Evolutionary conservation across 2,329 filamentous ascomycete genomes (phyloP), one percentile per base, ranked within the genome.

Genomic region (Cadophora gregata): DNA sequence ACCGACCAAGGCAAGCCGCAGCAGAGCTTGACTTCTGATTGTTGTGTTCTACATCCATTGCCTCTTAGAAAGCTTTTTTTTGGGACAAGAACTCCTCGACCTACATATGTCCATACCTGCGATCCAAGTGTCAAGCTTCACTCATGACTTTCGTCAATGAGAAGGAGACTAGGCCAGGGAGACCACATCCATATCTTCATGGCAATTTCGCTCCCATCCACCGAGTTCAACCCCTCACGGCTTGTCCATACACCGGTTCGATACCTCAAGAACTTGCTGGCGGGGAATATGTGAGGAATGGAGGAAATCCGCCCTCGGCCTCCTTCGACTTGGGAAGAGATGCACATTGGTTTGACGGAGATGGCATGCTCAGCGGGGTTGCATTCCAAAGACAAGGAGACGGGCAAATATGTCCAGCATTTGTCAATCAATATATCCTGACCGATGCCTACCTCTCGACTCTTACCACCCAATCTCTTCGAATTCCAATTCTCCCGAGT

Each of bases 261-360:
- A 88, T 92, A 59, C 90, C 90, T 1, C 69, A 78, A n/a, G 89
- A 91, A 68, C 81, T 93, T 48, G 82, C 83, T 9, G 90, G 88
- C 1, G 90, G 90, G 14, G 85, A 92, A 77, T 92, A 92, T 73
- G 86, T 92, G 31, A 86, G 90, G 19, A 93, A 92, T 74, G 90
- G 90, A 48, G 88, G 86, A 31, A 92, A 92, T 72, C 89, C n/a
- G n/a, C n/a, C n/a, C n/a, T n/a, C n/a, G n/a, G n/a, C n/a, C n/a
- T n/a, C 90, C 6, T 80, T 90, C 8, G 85, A 90, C 63, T 76
- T 86, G 2, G 84, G 83, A 47, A 82, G 88, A 69, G 87, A 90
- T 74, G 84, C 87, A 9, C 90, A 92, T 74, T 92, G 89, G 89
- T 92, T 92, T 68, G 90, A 92, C 71, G 90, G 90, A 36, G 89